Evolutionary conservation across 371 early-diverging fungal genomes (phyloP), one percentile per base, ranked within the genome.

Genomic region (Mucor plumbeus): DNA sequence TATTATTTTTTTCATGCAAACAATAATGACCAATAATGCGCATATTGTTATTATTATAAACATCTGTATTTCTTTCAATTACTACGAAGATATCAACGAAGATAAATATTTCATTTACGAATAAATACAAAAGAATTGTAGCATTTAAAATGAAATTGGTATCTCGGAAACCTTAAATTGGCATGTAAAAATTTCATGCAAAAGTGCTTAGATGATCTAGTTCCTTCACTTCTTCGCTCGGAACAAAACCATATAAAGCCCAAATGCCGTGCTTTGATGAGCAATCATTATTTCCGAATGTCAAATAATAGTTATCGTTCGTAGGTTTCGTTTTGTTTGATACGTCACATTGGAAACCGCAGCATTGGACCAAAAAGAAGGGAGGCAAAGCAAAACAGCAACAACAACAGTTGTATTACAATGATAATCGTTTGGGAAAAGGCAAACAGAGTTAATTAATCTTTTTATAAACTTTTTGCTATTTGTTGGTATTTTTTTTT

Each of bases 261-360:
- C 10, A 44, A 50, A 50, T 50, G 50, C 26, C 50, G 50, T 50
- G 50, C 50, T 50, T 50, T 50, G 50, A 50, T 50, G 50, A 50
- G 19, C 50, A 50, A 50, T 8, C 50, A 50, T 50, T 50, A 50
- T 50, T 50, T 50, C 50, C 50, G 50, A 50, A 50, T 50, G 50
- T 26, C 26, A 50, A 26, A 50, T 26, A 10, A 3, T 10, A 14
- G 10, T 19, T 19, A 48, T n/a, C 50, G 4, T 19, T 50, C 17
- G 50, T 26, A 26, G 26, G 26, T 26, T 11, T 50, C 8, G 50
- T 50, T 50, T 26, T 26, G 26, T 26, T 26, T 26, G 26, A 26
- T 21, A 26, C 21, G 26, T 50, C 50, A 50, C 50, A 38, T 50
- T 50, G 50, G 9, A 19, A 21, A 5, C 50, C 50, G 50, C 50